phyloP scores from a whole-genome alignment of 2,329 filamentous ascomycete species.

The Colletotrichum orchidophilum region DNA sequence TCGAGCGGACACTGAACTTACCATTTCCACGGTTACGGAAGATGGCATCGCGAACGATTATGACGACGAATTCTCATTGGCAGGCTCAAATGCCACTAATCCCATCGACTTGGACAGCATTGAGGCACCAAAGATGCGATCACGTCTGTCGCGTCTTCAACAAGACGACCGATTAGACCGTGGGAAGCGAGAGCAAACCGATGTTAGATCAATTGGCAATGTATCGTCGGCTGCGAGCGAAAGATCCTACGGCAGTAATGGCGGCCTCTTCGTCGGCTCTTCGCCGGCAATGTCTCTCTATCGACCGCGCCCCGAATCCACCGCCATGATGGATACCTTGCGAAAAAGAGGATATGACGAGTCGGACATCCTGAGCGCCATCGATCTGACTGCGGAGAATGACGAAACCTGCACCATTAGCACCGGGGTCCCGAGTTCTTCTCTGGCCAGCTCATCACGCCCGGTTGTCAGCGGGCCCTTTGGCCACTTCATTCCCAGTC shows the following conservation, averaged over 20 bases:
- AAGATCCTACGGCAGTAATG: not conserved
- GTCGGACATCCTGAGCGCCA: not conserved
- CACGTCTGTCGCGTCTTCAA: not conserved
- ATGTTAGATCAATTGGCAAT: not conserved
- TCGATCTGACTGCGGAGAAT: not conserved
- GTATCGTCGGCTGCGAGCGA: not conserved
- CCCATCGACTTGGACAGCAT: conserved; percentile 18
- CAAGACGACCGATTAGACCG: not conserved
- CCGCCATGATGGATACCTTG: not conserved
- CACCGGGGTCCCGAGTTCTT: not conserved
- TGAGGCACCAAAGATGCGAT: not conserved
- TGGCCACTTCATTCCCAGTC: not conserved
- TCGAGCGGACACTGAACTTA: not conserved
- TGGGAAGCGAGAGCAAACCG: not conserved
- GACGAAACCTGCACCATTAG: not conserved
- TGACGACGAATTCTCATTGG: not conserved
- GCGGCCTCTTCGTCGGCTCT: not conserved
- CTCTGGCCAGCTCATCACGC: not conserved
- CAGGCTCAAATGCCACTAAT: conserved; percentile 8
- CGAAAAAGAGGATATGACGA: not conserved
- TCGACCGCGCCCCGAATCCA: not conserved
- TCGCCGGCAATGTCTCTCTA: not conserved
- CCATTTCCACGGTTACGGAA: not conserved
- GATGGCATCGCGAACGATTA: not conserved
- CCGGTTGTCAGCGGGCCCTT: not conserved